Conservation (phyloP, 805 yeast genomes). For the Wickerhamomyces rabaulensis region DNA sequence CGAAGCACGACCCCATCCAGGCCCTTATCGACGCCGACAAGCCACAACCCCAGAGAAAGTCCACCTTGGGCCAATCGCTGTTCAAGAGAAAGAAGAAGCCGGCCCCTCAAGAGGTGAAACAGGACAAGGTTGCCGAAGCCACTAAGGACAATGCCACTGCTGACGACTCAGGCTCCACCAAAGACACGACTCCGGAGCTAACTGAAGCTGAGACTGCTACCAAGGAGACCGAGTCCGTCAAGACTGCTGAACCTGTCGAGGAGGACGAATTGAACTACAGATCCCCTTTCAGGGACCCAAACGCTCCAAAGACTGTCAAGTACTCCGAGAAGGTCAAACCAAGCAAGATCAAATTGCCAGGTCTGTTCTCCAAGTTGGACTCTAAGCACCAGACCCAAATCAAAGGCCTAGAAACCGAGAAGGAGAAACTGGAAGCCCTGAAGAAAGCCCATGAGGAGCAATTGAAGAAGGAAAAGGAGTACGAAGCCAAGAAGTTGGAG, state of each 20-base stretch:
- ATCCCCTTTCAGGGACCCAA: conserved; percentile 10
- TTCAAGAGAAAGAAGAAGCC: conserved; percentile 4
- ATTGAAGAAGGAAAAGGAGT: conserved; percentile 2
- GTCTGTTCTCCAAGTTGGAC: conserved; percentile 6
- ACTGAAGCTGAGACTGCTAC: background rate
- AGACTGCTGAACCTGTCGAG: background rate
- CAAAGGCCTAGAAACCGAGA: conserved; percentile 2
- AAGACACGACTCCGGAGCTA: background rate
- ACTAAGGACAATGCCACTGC: background rate
- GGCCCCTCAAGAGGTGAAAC: background rate
- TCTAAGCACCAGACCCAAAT: conserved; percentile 4
- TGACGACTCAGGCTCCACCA: background rate
- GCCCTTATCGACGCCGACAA: background rate
- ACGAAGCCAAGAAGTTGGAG: background rate
- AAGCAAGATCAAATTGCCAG: conserved; percentile 4
- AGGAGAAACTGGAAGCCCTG: conserved; percentile 1
- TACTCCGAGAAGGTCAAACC: background rate
- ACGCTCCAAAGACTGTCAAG: background rate
- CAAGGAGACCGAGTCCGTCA: background rate
- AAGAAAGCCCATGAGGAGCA: conserved; percentile 6
- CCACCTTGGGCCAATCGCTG: conserved; percentile 6
- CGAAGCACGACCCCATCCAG: conserved; percentile 15
- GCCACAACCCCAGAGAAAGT: conserved; percentile 2
- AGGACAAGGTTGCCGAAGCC: background rate
- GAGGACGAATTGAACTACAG: conserved; percentile 5